Percentiles rank a stretch among this genome's conserved stretches.
phyloP scores from a whole-genome alignment of 768 basidiomycete species.

The Crassisporium funariophilum region DNA sequence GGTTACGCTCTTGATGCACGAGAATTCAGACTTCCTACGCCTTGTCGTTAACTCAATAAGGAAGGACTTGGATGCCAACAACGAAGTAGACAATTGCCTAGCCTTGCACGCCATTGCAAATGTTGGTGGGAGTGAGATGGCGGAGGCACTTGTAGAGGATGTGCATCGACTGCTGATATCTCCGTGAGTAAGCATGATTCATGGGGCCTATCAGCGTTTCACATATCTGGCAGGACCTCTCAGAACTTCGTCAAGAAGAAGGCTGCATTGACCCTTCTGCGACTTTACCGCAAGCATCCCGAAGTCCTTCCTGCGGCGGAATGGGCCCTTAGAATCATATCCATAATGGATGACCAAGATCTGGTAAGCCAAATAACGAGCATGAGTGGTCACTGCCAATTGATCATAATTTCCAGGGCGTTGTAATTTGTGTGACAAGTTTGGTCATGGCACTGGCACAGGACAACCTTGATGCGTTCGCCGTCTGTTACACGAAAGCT shows the following conservation, averaged over 20 bases:
- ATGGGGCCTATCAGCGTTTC: not conserved
- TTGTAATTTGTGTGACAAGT: slow-evolving; percentile 92
- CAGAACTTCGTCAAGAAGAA: slow-evolving; percentile 98
- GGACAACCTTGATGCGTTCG: slow-evolving; percentile 87
- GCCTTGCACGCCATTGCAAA: slow-evolving; percentile 98
- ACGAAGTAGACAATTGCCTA: slow-evolving; percentile 94
- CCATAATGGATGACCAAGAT: slow-evolving; percentile 94
- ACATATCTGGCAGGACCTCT: slow-evolving; percentile 67
- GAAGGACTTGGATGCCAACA: slow-evolving; percentile 93
- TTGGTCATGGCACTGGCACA: slow-evolving; percentile 93
- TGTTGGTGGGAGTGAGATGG: slow-evolving; percentile 98
- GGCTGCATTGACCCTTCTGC: slow-evolving; percentile 89
- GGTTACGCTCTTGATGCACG: slow-evolving; percentile 96
- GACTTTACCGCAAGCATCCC: slow-evolving; percentile 95
- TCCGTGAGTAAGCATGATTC: slow-evolving; percentile 57
- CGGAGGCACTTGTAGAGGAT: slow-evolving; percentile 90
- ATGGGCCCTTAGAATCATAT: slow-evolving; percentile 94
- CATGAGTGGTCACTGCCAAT: slow-evolving; percentile 1
- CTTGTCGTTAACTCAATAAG: slow-evolving; percentile 98
- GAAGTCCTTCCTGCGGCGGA: slow-evolving; percentile 91
- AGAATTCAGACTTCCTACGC: slow-evolving; percentile 95
- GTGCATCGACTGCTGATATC: slow-evolving; percentile 95
- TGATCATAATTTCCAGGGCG: slow-evolving; percentile 59
- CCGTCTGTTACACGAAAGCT: slow-evolving; percentile 92
- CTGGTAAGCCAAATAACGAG: slow-evolving; percentile 50